A percentile compares a stretch with the other conserved stretches of the same genome.
Evolutionary conservation across 108 stramenopile genomes (phyloP).

Genomic region (Cyclotella kingstonii): DNA sequence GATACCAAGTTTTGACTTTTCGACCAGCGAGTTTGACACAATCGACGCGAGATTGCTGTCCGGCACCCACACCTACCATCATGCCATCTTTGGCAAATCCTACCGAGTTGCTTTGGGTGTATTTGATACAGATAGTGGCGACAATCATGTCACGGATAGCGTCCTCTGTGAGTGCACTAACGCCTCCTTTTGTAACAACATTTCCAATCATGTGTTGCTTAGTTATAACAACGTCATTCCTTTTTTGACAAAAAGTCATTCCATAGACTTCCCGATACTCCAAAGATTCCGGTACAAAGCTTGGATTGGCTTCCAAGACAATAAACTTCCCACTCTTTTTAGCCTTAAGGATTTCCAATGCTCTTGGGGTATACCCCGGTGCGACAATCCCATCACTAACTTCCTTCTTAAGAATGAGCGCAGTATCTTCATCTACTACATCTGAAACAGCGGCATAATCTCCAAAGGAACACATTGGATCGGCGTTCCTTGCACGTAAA

Average conservation of each 20-base stretch:
- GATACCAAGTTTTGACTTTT: constrained; percentile 95
- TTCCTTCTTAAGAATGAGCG: constrained; percentile 93
- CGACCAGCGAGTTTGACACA: constrained; percentile 98
- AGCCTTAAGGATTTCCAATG: constrained; percentile 89
- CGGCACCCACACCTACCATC: constrained; percentile 99
- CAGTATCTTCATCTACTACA: constrained; percentile 96
- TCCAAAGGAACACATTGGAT: constrained; percentile 99
- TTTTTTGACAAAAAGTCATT: constrained; percentile 93
- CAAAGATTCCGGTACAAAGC: constrained; percentile 75
- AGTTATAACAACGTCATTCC: constrained; percentile 88
- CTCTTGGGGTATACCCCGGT: constrained; percentile 96
- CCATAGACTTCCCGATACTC: constrained; percentile 99
- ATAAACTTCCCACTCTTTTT: constrained; percentile 99
- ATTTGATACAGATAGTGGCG: constrained; percentile 97
- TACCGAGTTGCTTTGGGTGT: constrained; percentile 97
- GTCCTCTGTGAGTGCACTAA: constrained; percentile 67
- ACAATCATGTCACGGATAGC: constrained; percentile 96
- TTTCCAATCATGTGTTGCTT: constrained; percentile 70
- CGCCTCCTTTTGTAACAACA: constrained; percentile 59
- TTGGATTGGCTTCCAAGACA: constrained; percentile 86
- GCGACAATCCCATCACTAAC: constrained; percentile 98
- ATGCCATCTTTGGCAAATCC: constrained; percentile 96
- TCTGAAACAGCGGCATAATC: constrained; percentile 97
- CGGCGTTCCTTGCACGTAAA: constrained; percentile 96
- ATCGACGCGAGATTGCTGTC: constrained; percentile 99